phyloP scores from a whole-genome alignment of 140 eudicot species.

The Cichorium intybus region DNA sequence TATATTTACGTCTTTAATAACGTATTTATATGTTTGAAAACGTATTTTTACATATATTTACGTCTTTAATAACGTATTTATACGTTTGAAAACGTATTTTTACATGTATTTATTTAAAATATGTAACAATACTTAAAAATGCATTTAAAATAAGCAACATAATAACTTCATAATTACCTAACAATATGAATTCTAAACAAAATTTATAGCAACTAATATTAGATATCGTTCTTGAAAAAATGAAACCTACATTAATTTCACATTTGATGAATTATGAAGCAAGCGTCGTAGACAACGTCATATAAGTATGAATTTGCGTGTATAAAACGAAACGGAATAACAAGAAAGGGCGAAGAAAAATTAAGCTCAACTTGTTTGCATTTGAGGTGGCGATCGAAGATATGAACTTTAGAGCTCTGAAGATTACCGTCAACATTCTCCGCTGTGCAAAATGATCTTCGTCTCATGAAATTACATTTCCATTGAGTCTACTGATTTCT shows the following conservation, averaged over 20 bases:
- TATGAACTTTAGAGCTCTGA: constrained; percentile 50
- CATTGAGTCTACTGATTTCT: constrained; percentile 1
- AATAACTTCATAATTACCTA: no score
- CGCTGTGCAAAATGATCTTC: constrained; percentile 47
- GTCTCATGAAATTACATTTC: constrained; percentile 8
- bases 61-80: no score
- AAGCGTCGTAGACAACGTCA: neutral
- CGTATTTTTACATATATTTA: no score
- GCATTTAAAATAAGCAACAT: no score
- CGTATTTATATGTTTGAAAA: no score
- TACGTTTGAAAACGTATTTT: no score
- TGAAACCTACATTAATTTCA: constrained; percentile 7
- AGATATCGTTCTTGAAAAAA: no score
- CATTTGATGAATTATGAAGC: neutral
- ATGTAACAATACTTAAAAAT: no score
- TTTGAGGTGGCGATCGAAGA: constrained; percentile 84
- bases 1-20: no score
- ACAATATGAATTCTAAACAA: neutral
- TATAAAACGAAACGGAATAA: neutral
- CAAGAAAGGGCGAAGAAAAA: neutral
- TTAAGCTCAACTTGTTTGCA: constrained; percentile 60
- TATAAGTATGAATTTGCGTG: neutral
- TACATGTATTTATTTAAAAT: no score
- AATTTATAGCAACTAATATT: neutral
- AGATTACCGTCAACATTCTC: constrained; percentile 21